A percentile compares a stretch with the other conserved stretches of the same genome.
Conservation (phyloP, 768 basidiomycete species). For the Lactarius deliciosus region DNA sequence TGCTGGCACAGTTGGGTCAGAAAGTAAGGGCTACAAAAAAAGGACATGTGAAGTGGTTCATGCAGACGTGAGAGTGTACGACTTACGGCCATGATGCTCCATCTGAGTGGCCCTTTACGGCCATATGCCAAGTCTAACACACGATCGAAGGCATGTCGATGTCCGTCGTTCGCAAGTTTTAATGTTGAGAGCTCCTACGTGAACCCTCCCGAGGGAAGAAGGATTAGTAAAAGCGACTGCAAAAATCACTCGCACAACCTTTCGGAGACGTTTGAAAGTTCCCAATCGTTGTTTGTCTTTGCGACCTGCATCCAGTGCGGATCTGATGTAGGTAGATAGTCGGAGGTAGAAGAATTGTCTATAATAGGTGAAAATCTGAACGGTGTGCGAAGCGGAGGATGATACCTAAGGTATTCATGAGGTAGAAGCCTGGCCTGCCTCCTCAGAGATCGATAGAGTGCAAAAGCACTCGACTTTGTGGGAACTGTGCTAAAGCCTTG, state of each 20-base stretch:
- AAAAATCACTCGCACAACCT: constrained; percentile 40
- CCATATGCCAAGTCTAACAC: constrained; percentile 74
- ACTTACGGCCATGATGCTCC: constrained; percentile 66
- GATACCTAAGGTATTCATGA: constrained; percentile 48
- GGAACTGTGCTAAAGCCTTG: background rate
- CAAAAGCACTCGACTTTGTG: constrained; percentile 28
- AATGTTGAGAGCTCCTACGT: constrained; percentile 54
- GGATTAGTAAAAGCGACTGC: constrained; percentile 6
- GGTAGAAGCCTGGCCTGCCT: constrained; percentile 47
- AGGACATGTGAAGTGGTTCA: constrained; percentile 12
- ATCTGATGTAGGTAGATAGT: constrained; percentile 56
- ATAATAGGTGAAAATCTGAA: constrained; percentile 12
- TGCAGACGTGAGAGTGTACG: constrained; percentile 4
- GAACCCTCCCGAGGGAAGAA: background rate
- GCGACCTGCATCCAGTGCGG: constrained; percentile 41
- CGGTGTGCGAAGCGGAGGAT: background rate
- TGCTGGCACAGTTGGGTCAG: constrained; percentile 42
- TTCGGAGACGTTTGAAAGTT: constrained; percentile 51
- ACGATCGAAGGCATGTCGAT: constrained; percentile 50
- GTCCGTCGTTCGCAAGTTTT: constrained; percentile 52
- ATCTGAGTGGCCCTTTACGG: constrained; percentile 65
- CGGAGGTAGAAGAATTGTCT: constrained; percentile 69
- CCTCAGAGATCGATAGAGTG: constrained; percentile 43
- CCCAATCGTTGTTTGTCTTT: constrained; percentile 35
- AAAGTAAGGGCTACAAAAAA: constrained; percentile 51